Evolutionary conservation across 2,329 filamentous ascomycete species (phyloP).

Genomic region (Pestalotiopsis fici): DNA sequence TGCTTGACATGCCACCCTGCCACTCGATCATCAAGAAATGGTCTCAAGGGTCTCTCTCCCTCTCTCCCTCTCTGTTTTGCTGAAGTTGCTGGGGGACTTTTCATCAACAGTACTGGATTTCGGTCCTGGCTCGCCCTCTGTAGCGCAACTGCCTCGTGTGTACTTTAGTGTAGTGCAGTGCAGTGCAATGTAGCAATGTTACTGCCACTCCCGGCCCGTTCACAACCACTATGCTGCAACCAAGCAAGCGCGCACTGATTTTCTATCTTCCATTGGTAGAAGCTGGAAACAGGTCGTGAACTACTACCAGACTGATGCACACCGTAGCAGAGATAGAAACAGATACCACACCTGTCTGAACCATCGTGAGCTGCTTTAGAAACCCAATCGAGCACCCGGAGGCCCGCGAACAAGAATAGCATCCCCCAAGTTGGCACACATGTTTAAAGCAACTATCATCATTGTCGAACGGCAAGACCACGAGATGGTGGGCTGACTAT

Average conservation of each 20-base stretch:
- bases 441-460: too few relatives aligned
- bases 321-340: neutral
- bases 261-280: neutral
- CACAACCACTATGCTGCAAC: neutral
- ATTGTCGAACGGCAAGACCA: neutral
- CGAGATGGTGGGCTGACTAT: conserved; percentile 5
- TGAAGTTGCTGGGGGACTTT: neutral
- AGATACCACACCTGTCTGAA: neutral
- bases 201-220: neutral
- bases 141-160: neutral
- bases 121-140: too few relatives aligned
- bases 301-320: neutral
- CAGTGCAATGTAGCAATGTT: neutral
- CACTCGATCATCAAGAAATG: neutral
- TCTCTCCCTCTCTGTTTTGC: neutral
- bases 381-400: neutral
- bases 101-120: too few relatives aligned
- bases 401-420: neutral
- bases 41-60: neutral
- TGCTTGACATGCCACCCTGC: neutral
- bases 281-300: neutral
- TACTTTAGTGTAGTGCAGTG: neutral
- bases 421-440: neutral
- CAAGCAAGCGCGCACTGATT: neutral
- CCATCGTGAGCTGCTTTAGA: neutral